Evolutionary conservation across 805 yeast genomes (phyloP), one percentile per base, ranked within the genome.

Genomic region (Hanseniaspora opuntiae): DNA sequence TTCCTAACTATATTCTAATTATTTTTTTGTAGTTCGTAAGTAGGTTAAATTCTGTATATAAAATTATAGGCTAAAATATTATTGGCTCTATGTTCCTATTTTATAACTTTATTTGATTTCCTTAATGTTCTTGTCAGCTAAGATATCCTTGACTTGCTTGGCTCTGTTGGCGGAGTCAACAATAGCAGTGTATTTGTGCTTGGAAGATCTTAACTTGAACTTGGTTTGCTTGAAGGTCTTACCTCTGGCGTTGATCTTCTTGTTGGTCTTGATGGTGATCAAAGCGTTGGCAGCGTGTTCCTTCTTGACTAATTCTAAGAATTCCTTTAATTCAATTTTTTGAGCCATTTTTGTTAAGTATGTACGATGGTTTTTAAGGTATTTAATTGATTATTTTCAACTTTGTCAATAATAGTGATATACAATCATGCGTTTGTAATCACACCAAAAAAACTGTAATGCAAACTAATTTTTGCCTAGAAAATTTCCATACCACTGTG

Each of bases 121-220:
- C 74, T 85, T 79, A 35, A 53, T 41, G 56, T 53, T 53, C 68
- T 85, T 79, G 72, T 98, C 95, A 74, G 97, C 97, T 69, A 93
- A 80, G 69, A 97, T 85, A 79, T 89, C 96, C 71, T 86, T 82
- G 77, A 93, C 81, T 81, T 93, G 93, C 84, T 86, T 82, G 68
- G 97, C 97, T 82, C 88, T 89, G 74, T 86, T 84, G 69, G 87
- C 84, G 74, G 93, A 97, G 78, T 84, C 81, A 69, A 93, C 90
- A 65, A 85, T 85, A 74, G 90, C 79, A 66, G 98, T 93, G 86
- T 93, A 93, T 71, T 87, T 82, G 79, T 85, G 74, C 74, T 79
- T 87, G 61, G 96, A 69, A 74, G 97, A 96, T 82, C 97, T 88
- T 70, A 93, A 86, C 86, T 93, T 93, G 89, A 93, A 93, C 78